Evolutionary conservation across 2,329 filamentous ascomycete genomes (phyloP).

Genomic region (Colletotrichum lupini): DNA sequence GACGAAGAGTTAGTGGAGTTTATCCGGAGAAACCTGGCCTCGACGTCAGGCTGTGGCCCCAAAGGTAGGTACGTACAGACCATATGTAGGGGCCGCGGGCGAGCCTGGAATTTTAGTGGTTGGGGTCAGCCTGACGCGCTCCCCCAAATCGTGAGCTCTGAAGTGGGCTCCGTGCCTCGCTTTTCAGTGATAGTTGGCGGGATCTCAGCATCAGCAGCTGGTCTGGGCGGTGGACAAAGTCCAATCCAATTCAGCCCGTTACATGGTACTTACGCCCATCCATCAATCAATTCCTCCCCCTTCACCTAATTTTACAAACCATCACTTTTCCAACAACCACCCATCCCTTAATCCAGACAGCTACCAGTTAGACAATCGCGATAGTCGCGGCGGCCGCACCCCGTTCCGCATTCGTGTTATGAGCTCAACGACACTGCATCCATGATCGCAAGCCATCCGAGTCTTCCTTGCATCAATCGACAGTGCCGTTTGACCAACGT

Average conservation of each 20-base stretch:
- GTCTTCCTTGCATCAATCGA: constrained; percentile 13
- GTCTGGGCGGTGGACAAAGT: constrained; percentile 33
- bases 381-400: neutral
- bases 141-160: constrained; percentile 33
- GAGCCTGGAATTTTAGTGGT: constrained; percentile 14
- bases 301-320: neutral
- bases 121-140: constrained; percentile 30
- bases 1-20: neutral
- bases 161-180: constrained; percentile 23
- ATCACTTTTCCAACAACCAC: neutral
- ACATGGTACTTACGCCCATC: neutral
- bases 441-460: constrained; percentile 24
- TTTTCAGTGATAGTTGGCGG: constrained; percentile 20
- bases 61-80: constrained; percentile 11
- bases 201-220: constrained; percentile 27
- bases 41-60: neutral
- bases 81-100: neutral
- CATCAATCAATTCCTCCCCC: constrained; percentile 14
- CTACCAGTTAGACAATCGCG: constrained; percentile 19
- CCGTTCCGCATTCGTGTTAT: constrained; percentile 24
- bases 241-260: constrained; percentile 22
- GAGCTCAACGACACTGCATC: constrained; percentile 6
- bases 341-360: neutral
- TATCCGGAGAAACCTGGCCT: constrained; percentile 1
- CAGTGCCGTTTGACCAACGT: constrained; percentile 21